Base-by-base conservation (phyloP, 108 stramenopile species). In the Cyclotella distinguenda region DNA sequence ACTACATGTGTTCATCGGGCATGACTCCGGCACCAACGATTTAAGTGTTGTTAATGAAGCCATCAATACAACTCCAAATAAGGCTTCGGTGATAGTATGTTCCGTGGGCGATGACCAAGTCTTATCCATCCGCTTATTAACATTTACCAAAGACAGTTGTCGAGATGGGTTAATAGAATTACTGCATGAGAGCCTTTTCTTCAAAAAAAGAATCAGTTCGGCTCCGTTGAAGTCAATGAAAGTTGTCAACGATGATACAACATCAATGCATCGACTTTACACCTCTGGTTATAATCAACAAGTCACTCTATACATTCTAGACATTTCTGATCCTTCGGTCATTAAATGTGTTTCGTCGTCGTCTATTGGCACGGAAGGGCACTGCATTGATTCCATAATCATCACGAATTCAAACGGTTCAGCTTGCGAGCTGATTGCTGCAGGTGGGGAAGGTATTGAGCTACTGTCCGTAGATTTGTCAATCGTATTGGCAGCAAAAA, bases 41-140 rank as follows among this genome's bases (percentile, higher is more conserved):
- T 67, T 91, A 7, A 59, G 66, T 62, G 63, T 62, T 7, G 22
- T 52, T n/a, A 13, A 42, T 36, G 40, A n/a, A 50, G 8, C 38
- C 30, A 2, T 31, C 26, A 19, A 33, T 30, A 54, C 0, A 1
- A 2, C 40, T 9, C 18, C 39, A 18, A 39, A 39, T 33, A 16
- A 23, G 35, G 3, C 49, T 15, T 44, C 18, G 28, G 23, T 82
- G 32, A 43, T 70, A 10, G 39, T 86, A 28, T 71, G 67, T 56
- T 73, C 75, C 6, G 87, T 82, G 9, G 87, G 90, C n/a, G 90
- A 91, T 49, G 90, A 91, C 49, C 86, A 91, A 78, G 50, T 87
- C 27, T 51, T 85, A 4, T 51, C 69, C 16, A 45, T 47, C 22
- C 82, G 58, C 46, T 36, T 48, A 9, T 34, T 68, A 47, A 56